Conservation (phyloP, 257 asterid species). For the Petrea volubilis region DNA sequence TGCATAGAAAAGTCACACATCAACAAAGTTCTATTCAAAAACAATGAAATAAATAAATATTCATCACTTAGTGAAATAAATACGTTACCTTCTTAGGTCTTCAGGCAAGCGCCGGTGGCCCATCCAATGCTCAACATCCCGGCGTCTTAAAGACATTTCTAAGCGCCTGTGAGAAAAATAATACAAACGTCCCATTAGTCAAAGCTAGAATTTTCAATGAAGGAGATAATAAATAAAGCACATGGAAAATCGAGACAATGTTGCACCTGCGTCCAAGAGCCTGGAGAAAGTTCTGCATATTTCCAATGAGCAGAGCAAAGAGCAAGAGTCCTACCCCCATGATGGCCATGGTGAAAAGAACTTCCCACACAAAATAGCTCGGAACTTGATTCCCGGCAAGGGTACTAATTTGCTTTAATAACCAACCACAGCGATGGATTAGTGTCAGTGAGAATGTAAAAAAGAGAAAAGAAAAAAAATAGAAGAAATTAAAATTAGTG, state of each 20-base stretch:
- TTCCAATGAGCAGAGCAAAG: constrained; percentile 90
- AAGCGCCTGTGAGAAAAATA: constrained; percentile 55
- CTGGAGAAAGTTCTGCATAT: constrained; percentile 97
- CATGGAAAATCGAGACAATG: too few relatives aligned
- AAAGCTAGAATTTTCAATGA: neutral
- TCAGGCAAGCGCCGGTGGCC: constrained; percentile 88
- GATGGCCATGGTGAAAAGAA: constrained; percentile 84
- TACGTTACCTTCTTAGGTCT: constrained; percentile 59
- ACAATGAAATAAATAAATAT: neutral
- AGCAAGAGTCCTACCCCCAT: constrained; percentile 85
- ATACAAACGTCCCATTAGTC: neutral
- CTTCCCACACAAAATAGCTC: constrained; percentile 80
- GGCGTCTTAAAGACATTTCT: constrained; percentile 83
- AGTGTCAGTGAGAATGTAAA: neutral
- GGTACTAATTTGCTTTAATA: constrained; percentile 80
- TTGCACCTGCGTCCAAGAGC: constrained; percentile 89
- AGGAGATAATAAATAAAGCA: neutral
- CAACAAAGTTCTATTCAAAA: too few relatives aligned
- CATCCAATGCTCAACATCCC: constrained; percentile 99
- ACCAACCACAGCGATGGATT: constrained; percentile 18
- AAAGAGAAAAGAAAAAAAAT: neutral
- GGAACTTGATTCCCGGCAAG: constrained; percentile 95
- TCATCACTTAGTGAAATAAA: neutral
- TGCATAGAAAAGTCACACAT: constrained; percentile 36
- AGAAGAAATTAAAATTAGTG: neutral